Evolutionary conservation across 768 basidiomycete species (phyloP).

Genomic region (Tubosaeta brunneosetosa): DNA sequence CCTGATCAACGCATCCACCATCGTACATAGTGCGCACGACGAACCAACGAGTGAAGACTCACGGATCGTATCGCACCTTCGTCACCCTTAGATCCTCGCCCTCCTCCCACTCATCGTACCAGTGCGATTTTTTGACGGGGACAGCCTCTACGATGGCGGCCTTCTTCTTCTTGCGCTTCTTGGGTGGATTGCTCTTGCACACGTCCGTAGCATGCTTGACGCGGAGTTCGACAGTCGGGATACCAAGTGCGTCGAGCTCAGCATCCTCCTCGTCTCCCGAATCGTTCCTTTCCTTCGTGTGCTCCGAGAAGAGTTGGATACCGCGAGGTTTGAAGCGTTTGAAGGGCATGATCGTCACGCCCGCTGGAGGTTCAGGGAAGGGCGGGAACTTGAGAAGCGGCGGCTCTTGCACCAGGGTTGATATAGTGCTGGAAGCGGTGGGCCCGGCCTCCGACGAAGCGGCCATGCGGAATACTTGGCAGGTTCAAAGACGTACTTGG

Average conservation of each 20-base stretch:
- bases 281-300: slow-evolving; percentile 29
- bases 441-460: slow-evolving; percentile 12
- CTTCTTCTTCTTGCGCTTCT: slow-evolving; percentile 44
- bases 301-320: slow-evolving; percentile 47
- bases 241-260: slow-evolving; percentile 63
- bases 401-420: slow-evolving; percentile 8
- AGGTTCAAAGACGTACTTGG: slow-evolving; percentile 5
- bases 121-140: slow-evolving; percentile 34
- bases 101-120: slow-evolving; percentile 75
- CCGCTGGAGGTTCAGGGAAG: slow-evolving; percentile 42
- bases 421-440: slow-evolving; percentile 10
- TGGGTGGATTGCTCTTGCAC: slow-evolving; percentile 52
- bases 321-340: slow-evolving; percentile 52
- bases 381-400: slow-evolving; percentile 40
- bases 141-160: slow-evolving; percentile 13
- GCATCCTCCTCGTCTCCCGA: slow-evolving; percentile 35
- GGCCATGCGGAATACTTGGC: slow-evolving; percentile 16
- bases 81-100: slow-evolving; percentile 46
- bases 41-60: slow-evolving; percentile 21
- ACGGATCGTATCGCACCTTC: slow-evolving; percentile 47
- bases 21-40: neutral
- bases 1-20: slow-evolving; percentile 30
- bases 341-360: slow-evolving; percentile 52
- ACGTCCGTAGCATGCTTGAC: slow-evolving; percentile 51
- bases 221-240: slow-evolving; percentile 57